phyloP scores from a whole-genome alignment of 2,329 filamentous ascomycete genomes.

The Colletotrichum eremochloae region DNA sequence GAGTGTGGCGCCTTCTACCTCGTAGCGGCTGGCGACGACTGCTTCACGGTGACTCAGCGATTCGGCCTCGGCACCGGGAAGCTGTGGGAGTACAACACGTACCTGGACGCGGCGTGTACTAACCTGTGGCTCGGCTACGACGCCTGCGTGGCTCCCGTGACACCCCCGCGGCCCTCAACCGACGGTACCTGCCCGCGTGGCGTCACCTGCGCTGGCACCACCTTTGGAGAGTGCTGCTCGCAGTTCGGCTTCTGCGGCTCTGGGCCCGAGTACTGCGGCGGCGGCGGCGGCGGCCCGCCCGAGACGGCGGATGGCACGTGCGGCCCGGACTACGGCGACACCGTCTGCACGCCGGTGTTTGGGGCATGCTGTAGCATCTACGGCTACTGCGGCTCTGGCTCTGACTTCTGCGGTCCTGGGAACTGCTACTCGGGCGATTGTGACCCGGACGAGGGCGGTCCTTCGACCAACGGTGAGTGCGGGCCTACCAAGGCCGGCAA shows the following conservation, averaged over 20 bases:
- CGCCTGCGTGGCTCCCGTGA: conserved; percentile 2
- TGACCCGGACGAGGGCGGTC: conserved; percentile 1
- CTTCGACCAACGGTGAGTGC: background rate
- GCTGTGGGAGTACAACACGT: background rate
- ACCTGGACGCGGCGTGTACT: conserved; percentile 1
- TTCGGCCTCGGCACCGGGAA: background rate
- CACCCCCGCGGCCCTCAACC: background rate
- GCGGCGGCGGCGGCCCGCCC: background rate
- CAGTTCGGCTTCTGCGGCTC: conserved; percentile 1
- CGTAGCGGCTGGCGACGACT: background rate
- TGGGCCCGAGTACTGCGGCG: background rate
- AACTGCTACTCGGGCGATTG: conserved; percentile 14
- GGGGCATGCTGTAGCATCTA: conserved; percentile 8
- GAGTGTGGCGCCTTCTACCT: conserved; percentile 1
- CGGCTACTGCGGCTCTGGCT: conserved; percentile 3
- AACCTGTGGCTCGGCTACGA: conserved; percentile 11
- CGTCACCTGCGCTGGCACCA: background rate
- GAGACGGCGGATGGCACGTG: conserved; percentile 1
- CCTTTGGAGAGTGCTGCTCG: conserved; percentile 12
- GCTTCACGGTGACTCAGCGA: conserved; percentile 1
- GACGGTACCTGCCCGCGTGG: background rate
- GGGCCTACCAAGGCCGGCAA: background rate
- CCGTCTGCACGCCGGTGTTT: background rate
- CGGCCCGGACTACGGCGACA: conserved; percentile 8
- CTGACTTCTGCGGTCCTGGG: background rate